Evolutionary conservation across 225 moss, liverwort and hornwort genomes (phyloP).

Genomic region (Thuidium tamariscinum): DNA sequence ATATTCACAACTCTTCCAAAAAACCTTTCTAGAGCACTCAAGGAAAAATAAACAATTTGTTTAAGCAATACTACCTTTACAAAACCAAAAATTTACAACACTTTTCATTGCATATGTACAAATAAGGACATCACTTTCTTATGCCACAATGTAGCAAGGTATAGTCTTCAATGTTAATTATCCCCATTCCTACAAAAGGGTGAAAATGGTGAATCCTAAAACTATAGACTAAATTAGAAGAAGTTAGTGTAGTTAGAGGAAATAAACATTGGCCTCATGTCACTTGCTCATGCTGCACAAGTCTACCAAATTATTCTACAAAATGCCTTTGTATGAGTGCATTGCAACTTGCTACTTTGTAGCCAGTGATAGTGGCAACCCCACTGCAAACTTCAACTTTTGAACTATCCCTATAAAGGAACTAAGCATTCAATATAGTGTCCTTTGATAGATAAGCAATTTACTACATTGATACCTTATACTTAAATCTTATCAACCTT

Average conservation of each 20-base stretch:
- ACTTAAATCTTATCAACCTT: slow-evolving; percentile 86
- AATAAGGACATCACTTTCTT: background rate
- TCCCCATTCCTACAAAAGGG: background rate
- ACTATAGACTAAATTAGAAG: background rate
- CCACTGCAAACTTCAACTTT: background rate
- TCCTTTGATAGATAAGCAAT: background rate
- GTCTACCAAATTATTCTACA: slow-evolving; percentile 21
- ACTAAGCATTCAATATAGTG: no score
- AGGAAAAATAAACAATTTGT: background rate
- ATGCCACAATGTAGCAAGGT: background rate
- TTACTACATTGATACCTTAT: background rate
- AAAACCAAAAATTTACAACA: background rate
- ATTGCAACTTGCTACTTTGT: background rate
- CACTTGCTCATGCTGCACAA: slow-evolving; percentile 26
- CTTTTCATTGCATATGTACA: slow-evolving; percentile 7
- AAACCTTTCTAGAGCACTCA: rapidly evolving
- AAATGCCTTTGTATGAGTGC: slow-evolving; percentile 16
- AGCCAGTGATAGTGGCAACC: background rate
- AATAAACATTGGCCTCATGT: background rate
- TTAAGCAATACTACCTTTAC: background rate
- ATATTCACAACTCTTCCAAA: background rate
- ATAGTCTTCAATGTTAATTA: background rate
- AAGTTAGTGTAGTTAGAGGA: background rate
- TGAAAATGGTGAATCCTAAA: background rate
- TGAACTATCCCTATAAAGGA: background rate